Percentiles rank a stretch among this genome's conserved stretches.
Evolutionary conservation across 2,329 filamentous ascomycete species (phyloP).

Genomic region (Arthrobotrys musiformis): DNA sequence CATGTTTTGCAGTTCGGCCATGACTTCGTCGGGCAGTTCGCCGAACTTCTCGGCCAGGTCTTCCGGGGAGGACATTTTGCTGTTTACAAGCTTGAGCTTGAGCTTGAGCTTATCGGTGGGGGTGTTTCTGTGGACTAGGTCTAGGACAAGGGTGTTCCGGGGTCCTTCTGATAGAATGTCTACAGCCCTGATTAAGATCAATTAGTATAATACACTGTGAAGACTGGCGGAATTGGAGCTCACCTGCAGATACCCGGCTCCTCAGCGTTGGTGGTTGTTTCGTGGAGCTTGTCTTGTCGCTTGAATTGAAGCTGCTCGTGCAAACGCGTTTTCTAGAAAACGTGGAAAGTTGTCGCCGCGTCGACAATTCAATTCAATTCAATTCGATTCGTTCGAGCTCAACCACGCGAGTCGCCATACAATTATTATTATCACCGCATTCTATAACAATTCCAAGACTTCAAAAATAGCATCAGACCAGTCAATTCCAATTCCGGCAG

Average conservation of each 20-base stretch:
- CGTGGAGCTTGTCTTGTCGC: background rate
- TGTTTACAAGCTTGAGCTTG: too few species aligned
- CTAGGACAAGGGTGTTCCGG: too few species aligned
- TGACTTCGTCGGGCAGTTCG: slow-evolving; percentile 78
- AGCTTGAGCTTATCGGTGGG: slow-evolving; percentile 1
- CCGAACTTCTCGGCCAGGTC: slow-evolving; percentile 70
- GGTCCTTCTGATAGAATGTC: too few species aligned
- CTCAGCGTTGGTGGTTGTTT: background rate
- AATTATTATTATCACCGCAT: background rate
- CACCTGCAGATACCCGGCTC: background rate
- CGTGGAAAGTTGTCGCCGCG: background rate
- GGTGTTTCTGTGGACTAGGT: too few species aligned
- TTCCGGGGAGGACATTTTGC: slow-evolving; percentile 68
- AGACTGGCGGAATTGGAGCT: background rate
- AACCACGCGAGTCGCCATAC: slow-evolving; percentile 30
- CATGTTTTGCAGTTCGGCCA: slow-evolving; percentile 84
- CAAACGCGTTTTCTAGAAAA: slow-evolving; percentile 23
- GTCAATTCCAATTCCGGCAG: background rate
- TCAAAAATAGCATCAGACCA: slow-evolving; percentile 6
- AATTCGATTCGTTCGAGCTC: background rate
- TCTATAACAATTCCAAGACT: background rate
- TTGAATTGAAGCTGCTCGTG: background rate
- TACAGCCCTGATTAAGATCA: too few species aligned
- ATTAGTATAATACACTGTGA: too few species aligned
- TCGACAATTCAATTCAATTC: background rate